Conservation (phyloP, 176 grass and related monocot genomes). For the Musa beccarii region DNA sequence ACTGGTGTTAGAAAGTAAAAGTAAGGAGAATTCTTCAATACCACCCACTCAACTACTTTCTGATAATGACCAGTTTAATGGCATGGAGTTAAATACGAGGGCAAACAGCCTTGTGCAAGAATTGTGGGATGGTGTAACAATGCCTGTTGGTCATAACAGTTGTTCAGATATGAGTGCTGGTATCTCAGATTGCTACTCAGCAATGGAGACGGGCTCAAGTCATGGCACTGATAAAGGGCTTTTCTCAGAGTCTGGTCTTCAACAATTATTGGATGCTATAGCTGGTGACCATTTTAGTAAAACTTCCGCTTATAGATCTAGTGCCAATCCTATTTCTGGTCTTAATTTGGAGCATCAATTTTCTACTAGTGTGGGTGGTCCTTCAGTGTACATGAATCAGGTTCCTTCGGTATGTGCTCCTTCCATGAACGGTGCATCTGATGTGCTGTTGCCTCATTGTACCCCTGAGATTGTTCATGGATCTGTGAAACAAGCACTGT, state of each 20-base stretch:
- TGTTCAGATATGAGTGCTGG: constrained; percentile 31
- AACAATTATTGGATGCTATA: constrained; percentile 51
- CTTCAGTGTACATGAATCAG: constrained; percentile 32
- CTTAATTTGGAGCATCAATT: constrained; percentile 34
- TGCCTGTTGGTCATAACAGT: constrained; percentile 25
- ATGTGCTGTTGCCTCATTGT: not conserved
- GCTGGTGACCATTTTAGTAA: constrained; percentile 25
- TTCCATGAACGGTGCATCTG: constrained; percentile 28
- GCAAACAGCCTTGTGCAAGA: constrained; percentile 32
- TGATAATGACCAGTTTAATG: constrained; percentile 39
- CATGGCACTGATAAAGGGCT: constrained; percentile 28
- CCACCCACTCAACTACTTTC: not conserved
- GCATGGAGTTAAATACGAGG: constrained; percentile 37
- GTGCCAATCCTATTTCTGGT: constrained; percentile 17
- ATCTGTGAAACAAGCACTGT: constrained; percentile 26
- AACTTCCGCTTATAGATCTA: constrained; percentile 7
- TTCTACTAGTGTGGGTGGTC: constrained; percentile 17
- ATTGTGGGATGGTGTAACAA: constrained; percentile 47
- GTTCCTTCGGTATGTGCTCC: constrained; percentile 20
- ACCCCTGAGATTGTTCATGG: constrained; percentile 26
- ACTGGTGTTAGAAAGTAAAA: constrained; percentile 5
- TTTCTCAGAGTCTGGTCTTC: constrained; percentile 50
- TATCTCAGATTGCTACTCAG: constrained; percentile 31
- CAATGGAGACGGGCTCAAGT: constrained; percentile 23
- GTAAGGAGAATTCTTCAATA: constrained; percentile 11